Evolutionary conservation across 2,329 filamentous ascomycete species (phyloP).

Genomic region (Diaporthe capsici): DNA sequence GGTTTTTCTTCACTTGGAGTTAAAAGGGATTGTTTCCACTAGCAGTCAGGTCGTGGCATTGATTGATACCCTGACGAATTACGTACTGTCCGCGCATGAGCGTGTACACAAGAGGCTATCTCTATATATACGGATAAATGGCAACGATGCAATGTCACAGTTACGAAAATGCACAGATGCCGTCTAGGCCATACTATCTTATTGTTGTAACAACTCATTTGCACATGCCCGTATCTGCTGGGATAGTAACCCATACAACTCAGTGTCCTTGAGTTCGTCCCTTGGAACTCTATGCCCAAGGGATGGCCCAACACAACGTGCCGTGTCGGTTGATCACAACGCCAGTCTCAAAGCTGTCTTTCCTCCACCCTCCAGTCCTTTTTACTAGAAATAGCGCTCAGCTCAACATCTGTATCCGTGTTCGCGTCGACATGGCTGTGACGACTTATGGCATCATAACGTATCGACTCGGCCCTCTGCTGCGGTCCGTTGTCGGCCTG

Average conservation of each 20-base stretch:
- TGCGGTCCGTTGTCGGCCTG: neutral
- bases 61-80: constrained; percentile 37
- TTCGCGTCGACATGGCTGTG: neutral
- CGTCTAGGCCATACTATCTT: neutral
- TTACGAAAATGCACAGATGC: neutral
- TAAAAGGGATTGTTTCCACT: neutral
- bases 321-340: neutral
- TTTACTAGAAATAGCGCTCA: constrained; percentile 7
- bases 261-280: neutral
- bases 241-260: neutral
- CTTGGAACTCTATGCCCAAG: neutral
- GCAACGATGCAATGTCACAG: constrained; percentile 5
- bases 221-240: neutral
- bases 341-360: neutral
- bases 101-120: constrained; percentile 5
- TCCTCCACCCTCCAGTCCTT: neutral
- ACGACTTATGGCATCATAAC: neutral
- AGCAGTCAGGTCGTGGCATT: constrained; percentile 24
- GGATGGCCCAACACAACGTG: too few species aligned
- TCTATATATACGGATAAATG: constrained; percentile 15
- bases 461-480: neutral
- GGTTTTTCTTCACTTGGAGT: constrained; percentile 7
- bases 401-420: neutral
- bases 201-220: neutral
- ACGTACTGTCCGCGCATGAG: constrained; percentile 17